These are phyloP conservation scores for Myriangium duriaei DNA, from an alignment of 2,329 filamentous ascomycete species.

Conservation along the genomic window DNA sequence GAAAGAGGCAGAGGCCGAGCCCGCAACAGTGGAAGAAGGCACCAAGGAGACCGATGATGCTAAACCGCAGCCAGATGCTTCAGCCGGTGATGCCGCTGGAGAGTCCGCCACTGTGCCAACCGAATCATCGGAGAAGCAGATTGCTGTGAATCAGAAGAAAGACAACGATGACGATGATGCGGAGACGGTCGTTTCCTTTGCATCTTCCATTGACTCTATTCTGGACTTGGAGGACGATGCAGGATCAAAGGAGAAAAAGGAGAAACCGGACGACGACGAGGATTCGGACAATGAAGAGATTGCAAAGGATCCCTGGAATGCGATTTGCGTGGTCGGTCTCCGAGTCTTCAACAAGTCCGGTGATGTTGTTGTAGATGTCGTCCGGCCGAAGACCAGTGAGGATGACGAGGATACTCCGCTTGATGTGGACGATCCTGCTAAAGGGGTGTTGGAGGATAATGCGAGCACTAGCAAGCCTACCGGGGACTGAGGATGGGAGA, in stretches of 20 bases:
- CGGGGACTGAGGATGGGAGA: no score
- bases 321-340: conserved; percentile 45
- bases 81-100: no score
- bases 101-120: no score
- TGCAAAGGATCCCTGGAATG: conserved; percentile 45
- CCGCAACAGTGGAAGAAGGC: no score
- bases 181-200: conserved; percentile 3
- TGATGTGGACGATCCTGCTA: neutral
- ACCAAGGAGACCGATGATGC: no score
- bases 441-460: neutral
- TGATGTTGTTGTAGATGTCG: conserved; percentile 40
- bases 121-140: no score
- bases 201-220: neutral
- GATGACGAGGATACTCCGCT: neutral
- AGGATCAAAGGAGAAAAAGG: conserved; percentile 3
- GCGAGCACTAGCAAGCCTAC: no score
- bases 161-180: conserved; percentile 2
- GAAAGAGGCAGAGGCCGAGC: no score
- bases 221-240: neutral
- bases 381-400: conserved; percentile 1
- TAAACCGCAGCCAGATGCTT: no score
- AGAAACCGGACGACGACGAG: conserved; percentile 4
- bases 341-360: conserved; percentile 43
- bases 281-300: conserved; percentile 31
- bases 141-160: no score